phyloP scores from a whole-genome alignment of 768 basidiomycete genomes.

The Boletus eberwhitei region DNA sequence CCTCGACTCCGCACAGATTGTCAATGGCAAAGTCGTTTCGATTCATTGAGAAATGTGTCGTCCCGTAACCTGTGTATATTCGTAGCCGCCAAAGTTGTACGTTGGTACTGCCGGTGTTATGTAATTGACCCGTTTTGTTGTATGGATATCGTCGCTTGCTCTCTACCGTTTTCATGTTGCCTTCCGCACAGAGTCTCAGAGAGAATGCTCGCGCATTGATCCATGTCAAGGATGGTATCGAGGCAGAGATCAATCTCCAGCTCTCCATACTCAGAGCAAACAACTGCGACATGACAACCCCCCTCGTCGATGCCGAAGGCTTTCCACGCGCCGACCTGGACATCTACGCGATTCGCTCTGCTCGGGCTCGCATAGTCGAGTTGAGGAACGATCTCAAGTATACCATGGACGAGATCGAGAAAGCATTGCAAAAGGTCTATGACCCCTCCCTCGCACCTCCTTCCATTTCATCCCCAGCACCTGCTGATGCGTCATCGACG shows the following conservation, averaged over 20 bases:
- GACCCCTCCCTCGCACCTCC: constrained; percentile 34
- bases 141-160: too few relatives aligned
- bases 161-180: constrained; percentile 30
- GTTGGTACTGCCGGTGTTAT: constrained; percentile 5
- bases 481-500: constrained; percentile 23
- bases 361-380: constrained; percentile 75
- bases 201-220: constrained; percentile 65
- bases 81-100: background rate
- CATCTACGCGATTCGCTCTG: constrained; percentile 71
- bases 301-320: constrained; percentile 82
- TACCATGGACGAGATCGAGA: constrained; percentile 63
- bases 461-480: constrained; percentile 8
- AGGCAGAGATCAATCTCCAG: constrained; percentile 65
- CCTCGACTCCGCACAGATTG: constrained; percentile 46
- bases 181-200: constrained; percentile 43
- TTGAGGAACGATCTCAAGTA: constrained; percentile 73
- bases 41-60: background rate
- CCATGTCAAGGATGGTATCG: constrained; percentile 65
- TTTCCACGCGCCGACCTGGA: constrained; percentile 89
- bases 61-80: background rate
- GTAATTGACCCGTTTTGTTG: background rate
- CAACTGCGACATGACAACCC: constrained; percentile 60
- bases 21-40: constrained; percentile 55
- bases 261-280: constrained; percentile 61
- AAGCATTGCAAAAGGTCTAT: constrained; percentile 69